Percentiles rank a stretch among this genome's conserved stretches.
Conservation (phyloP, 2,329 filamentous ascomycete genomes). For the Tympanopsis confertula region DNA sequence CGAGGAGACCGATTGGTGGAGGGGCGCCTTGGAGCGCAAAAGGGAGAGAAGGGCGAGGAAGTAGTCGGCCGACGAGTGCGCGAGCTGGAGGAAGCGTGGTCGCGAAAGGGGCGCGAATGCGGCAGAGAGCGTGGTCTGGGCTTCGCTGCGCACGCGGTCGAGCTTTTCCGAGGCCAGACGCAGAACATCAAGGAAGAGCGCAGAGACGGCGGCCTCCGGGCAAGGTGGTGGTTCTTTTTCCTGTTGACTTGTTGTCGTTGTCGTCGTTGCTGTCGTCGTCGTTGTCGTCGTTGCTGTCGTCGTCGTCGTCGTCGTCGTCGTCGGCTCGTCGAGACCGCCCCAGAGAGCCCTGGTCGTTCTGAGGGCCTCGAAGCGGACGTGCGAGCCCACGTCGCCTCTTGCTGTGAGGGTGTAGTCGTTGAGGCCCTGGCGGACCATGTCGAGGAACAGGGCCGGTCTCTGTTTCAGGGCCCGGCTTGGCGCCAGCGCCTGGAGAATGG, state of each 20-base stretch:
- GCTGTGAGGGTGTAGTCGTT: slow-evolving; percentile 88
- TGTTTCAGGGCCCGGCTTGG: slow-evolving; percentile 30
- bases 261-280: slow-evolving; percentile 5
- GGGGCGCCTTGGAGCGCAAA: slow-evolving; percentile 16
- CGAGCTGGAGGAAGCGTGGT: slow-evolving; percentile 21
- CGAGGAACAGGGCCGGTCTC: slow-evolving; percentile 26
- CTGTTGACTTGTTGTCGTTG: slow-evolving; percentile 9
- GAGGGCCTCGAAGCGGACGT: slow-evolving; percentile 71
- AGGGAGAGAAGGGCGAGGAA: slow-evolving; percentile 42
- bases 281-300: slow-evolving; percentile 2
- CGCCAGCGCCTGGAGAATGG: slow-evolving; percentile 42
- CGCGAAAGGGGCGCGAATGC: slow-evolving; percentile 16
- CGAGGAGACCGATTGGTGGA: slow-evolving; percentile 22
- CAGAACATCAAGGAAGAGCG: slow-evolving; percentile 37
- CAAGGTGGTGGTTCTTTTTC: slow-evolving; percentile 10
- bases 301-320: neutral
- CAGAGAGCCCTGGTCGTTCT: slow-evolving; percentile 60
- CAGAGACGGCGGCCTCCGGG: slow-evolving; percentile 25
- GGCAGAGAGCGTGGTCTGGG: slow-evolving; percentile 39
- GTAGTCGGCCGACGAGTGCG: slow-evolving; percentile 48
- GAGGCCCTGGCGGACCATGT: slow-evolving; percentile 43
- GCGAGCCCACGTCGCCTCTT: slow-evolving; percentile 79
- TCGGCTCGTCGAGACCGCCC: slow-evolving; percentile 15
- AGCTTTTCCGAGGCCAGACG: slow-evolving; percentile 79
- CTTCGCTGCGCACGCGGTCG: slow-evolving; percentile 67